Conservation (phyloP, 352 stramenopile genomes). For the Globisporangium echinulatum region DNA sequence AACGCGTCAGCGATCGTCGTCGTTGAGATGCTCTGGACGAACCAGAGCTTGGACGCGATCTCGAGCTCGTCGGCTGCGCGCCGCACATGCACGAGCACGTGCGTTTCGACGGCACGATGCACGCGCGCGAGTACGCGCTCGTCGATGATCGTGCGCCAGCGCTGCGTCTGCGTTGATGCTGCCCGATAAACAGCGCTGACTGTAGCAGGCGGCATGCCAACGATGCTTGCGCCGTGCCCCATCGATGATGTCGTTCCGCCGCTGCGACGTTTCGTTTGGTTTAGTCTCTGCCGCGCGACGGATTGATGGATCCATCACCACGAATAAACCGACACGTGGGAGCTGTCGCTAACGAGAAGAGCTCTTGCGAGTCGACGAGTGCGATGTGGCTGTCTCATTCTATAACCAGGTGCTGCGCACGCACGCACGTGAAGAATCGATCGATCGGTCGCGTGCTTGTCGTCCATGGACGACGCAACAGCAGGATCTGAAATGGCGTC, state of each 20-base stretch:
- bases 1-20: conserved; percentile 49
- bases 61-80: conserved; percentile 42
- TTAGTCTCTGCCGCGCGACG: too few relatives aligned
- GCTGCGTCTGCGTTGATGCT: conserved; percentile 24
- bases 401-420: too few relatives aligned
- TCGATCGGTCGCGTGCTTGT: too few relatives aligned
- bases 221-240: conserved; percentile 44
- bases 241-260: conserved; percentile 13
- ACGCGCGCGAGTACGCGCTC: conserved; percentile 43
- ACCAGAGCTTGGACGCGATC: conserved; percentile 48
- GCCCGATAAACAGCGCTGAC: background rate
- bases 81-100: conserved; percentile 36
- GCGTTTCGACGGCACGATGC: conserved; percentile 39
- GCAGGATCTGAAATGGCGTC: too few relatives aligned
- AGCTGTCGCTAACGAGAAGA: too few relatives aligned
- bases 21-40: conserved; percentile 60
- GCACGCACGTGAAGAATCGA: too few relatives aligned
- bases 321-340: too few relatives aligned
- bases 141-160: conserved; percentile 46
- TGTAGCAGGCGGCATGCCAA: background rate
- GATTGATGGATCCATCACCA: too few relatives aligned
- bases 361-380: too few relatives aligned
- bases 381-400: too few relatives aligned
- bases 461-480: too few relatives aligned
- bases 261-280: background rate